Evolutionary conservation across 2,329 filamentous ascomycete species (phyloP).

Genomic region (Colletotrichum navitas): DNA sequence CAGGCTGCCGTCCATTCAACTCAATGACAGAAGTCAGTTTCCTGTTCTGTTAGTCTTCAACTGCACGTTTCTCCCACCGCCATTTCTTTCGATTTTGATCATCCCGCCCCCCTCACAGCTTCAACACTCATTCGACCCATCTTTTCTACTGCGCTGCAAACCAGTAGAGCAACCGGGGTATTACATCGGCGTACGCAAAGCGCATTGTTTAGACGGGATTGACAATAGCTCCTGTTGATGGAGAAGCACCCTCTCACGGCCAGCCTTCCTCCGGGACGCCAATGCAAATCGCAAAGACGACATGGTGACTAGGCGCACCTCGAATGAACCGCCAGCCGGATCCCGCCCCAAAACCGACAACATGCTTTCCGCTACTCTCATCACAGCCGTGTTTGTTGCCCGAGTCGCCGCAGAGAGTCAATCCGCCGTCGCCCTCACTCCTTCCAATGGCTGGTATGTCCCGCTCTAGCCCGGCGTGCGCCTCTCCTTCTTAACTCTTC

Average conservation of each 20-base stretch:
- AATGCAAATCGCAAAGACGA: conserved; percentile 35
- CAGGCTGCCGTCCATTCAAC: conserved; percentile 30
- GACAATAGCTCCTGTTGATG: conserved; percentile 31
- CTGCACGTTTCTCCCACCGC: conserved; percentile 15
- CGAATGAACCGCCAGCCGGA: conserved; percentile 25
- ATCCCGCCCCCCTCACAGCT: conserved; percentile 13
- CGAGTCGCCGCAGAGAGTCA: conserved; percentile 34
- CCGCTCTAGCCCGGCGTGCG: background rate
- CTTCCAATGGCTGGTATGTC: conserved; percentile 38
- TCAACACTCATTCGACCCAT: conserved; percentile 12
- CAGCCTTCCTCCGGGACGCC: conserved; percentile 28
- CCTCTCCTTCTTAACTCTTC: conserved; percentile 37
- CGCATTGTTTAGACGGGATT: conserved; percentile 16
- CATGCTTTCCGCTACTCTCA: conserved; percentile 30
- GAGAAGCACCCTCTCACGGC: conserved; percentile 21
- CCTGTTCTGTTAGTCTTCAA: conserved; percentile 34
- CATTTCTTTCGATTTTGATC: conserved; percentile 6
- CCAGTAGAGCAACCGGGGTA: conserved; percentile 5
- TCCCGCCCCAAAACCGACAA: conserved; percentile 24
- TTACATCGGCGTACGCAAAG: background rate
- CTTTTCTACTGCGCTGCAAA: background rate
- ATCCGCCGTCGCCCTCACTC: conserved; percentile 40
- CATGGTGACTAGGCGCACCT: conserved; percentile 40
- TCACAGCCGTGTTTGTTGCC: conserved; percentile 35
- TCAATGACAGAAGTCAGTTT: conserved; percentile 34